Conservation (phyloP, 495 filamentous ascomycete genomes). For the Cairneyella variabilis region DNA sequence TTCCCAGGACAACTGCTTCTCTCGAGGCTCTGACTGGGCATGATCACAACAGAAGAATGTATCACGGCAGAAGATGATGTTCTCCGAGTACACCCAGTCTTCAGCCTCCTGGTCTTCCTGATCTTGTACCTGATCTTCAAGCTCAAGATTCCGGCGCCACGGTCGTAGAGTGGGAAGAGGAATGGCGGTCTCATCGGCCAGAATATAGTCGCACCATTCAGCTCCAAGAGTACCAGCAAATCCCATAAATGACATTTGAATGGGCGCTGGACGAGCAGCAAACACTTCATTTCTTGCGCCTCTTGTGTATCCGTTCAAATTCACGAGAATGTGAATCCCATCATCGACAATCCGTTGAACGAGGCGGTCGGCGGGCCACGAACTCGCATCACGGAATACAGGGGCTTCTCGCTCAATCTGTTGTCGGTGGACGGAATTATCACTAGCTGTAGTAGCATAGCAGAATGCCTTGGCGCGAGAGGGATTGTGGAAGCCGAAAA, state of each 20-base stretch:
- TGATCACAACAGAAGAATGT: constrained; percentile 99
- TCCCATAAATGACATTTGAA: constrained; percentile 99
- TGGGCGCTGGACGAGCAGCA: constrained; percentile 87
- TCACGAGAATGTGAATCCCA: constrained; percentile 93
- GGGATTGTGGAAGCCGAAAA: constrained; percentile 86
- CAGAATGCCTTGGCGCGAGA: constrained; percentile 78
- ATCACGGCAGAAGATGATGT: constrained; percentile 89
- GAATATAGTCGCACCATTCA: constrained; percentile 98
- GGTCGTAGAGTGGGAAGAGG: constrained; percentile 78
- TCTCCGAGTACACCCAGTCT: constrained; percentile 95
- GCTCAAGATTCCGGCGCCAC: constrained; percentile 64
- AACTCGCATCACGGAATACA: constrained; percentile 83
- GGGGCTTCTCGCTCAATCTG: constrained; percentile 96
- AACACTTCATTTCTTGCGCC: constrained; percentile 98
- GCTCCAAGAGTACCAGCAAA: constrained; percentile 95
- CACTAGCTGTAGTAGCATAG: constrained; percentile 93
- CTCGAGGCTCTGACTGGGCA: constrained; percentile 74
- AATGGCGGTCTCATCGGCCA: constrained; percentile 86
- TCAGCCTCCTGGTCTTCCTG: constrained; percentile 59
- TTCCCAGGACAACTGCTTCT: constrained; percentile 63
- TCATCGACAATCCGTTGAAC: constrained; percentile 91
- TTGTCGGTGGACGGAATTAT: constrained; percentile 84
- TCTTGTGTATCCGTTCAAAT: constrained; percentile 95
- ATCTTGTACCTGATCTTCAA: constrained; percentile 69
- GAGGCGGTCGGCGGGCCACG: constrained; percentile 79